Percentiles rank a stretch among this genome's conserved stretches.
Evolutionary conservation across 2,329 filamentous ascomycete genomes (phyloP).

Genomic region (Chaetoscypha palmicola): DNA sequence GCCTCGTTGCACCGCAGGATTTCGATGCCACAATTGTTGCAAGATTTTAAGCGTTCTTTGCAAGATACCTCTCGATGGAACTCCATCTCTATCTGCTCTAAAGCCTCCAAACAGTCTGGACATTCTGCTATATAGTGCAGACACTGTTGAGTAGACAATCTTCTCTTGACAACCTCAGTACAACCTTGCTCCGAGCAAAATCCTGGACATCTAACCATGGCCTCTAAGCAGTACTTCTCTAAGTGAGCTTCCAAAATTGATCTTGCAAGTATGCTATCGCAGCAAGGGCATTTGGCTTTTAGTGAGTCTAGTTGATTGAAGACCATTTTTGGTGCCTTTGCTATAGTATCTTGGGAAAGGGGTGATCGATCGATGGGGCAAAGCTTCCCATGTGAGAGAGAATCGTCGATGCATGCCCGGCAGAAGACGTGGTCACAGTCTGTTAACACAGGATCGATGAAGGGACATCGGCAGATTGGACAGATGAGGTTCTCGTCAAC

Average conservation of each 20-base stretch:
- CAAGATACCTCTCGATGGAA: constrained; percentile 43
- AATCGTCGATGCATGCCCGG: constrained; percentile 45
- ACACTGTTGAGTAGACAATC: constrained; percentile 45
- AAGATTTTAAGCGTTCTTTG: constrained; percentile 29
- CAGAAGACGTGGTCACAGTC: constrained; percentile 61
- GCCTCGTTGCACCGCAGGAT: constrained; percentile 23
- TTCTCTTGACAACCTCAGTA: constrained; percentile 43
- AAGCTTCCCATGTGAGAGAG: constrained; percentile 36
- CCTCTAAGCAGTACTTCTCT: constrained; percentile 48
- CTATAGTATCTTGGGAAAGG: constrained; percentile 32
- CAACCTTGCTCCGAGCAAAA: constrained; percentile 38
- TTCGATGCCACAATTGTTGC: constrained; percentile 24
- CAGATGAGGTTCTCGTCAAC: constrained; percentile 36
- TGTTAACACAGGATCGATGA: constrained; percentile 54
- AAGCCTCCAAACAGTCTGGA: constrained; percentile 42
- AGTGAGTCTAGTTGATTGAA: constrained; percentile 55
- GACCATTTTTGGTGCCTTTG: constrained; percentile 38
- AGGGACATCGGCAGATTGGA: constrained; percentile 49
- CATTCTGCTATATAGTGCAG: constrained; percentile 47
- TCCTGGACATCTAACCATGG: constrained; percentile 46
- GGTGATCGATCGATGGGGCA: constrained; percentile 54
- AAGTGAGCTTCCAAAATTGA: constrained; percentile 51
- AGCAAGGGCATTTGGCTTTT: constrained; percentile 53
- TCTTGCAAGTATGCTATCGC: constrained; percentile 43
- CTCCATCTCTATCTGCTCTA: constrained; percentile 41